phyloP scores from a whole-genome alignment of 2,329 filamentous ascomycete genomes.

The Dactylellina leptospora region DNA sequence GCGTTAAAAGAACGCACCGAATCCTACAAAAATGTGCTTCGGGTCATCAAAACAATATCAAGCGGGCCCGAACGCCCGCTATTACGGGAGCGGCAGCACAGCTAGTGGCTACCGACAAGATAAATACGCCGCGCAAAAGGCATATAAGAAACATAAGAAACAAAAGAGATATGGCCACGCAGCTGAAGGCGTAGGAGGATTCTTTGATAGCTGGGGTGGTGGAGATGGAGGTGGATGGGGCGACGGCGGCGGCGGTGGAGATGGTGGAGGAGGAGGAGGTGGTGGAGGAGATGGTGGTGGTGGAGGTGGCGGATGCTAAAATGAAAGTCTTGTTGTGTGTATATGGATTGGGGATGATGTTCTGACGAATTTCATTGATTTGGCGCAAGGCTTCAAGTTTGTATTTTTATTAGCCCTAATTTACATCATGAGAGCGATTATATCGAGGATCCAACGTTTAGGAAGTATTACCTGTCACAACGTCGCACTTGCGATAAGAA shows the following conservation, averaged over 20 bases:
- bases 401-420: too few species aligned
- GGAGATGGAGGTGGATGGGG: conserved; percentile 4
- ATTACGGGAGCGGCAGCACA: conserved; percentile 29
- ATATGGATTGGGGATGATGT: too few species aligned
- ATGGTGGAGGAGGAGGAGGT: conserved; percentile 6
- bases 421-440: too few species aligned
- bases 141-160: conserved; percentile 37
- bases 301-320: background rate
- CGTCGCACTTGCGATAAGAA: too few species aligned
- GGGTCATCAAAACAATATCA: conserved; percentile 22
- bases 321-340: too few species aligned
- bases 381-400: too few species aligned
- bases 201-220: conserved; percentile 10
- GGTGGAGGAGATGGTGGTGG: background rate
- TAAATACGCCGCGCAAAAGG: conserved; percentile 25
- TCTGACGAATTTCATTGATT: too few species aligned
- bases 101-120: conserved; percentile 17
- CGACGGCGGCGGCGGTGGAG: conserved; percentile 6
- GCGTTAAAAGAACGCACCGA: background rate
- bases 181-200: conserved; percentile 20
- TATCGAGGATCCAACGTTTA: too few species aligned
- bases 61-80: conserved; percentile 41
- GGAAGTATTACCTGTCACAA: too few species aligned
- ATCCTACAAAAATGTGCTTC: conserved; percentile 44
- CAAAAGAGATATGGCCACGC: background rate